phyloP scores from a whole-genome alignment of 768 basidiomycete species.

The Rhodotorula paludigena region DNA sequence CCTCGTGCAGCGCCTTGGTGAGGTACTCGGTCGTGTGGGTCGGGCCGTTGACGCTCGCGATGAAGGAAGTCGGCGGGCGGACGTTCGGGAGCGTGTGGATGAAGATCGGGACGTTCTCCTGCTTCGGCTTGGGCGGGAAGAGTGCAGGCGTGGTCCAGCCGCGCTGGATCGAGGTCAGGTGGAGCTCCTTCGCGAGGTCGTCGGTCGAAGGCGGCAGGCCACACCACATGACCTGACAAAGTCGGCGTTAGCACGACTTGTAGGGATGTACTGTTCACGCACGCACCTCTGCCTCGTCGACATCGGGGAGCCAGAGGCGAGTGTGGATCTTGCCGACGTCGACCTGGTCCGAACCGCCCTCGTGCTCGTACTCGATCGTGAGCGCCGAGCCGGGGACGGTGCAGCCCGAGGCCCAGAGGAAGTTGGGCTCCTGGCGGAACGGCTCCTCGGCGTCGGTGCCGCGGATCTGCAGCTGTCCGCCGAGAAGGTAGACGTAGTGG shows the following conservation, averaged over 20 bases:
- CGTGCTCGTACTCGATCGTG: slow-evolving; percentile 57
- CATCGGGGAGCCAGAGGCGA: slow-evolving; percentile 73
- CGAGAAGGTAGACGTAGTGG: slow-evolving; percentile 30
- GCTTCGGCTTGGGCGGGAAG: slow-evolving; percentile 22
- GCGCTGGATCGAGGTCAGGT: slow-evolving; percentile 19
- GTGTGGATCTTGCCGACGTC: slow-evolving; percentile 40
- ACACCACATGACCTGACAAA: slow-evolving; percentile 63
- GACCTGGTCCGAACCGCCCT: slow-evolving; percentile 47
- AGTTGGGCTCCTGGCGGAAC: slow-evolving; percentile 54
- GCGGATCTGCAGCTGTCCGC: not conserved
- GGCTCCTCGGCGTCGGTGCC: slow-evolving; percentile 35
- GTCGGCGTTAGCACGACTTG: too few relatives aligned
- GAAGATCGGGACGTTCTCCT: slow-evolving; percentile 23
- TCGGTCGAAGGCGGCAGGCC: slow-evolving; percentile 69
- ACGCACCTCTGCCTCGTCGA: slow-evolving; percentile 60
- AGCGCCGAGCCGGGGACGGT: slow-evolving; percentile 66
- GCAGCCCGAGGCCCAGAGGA: slow-evolving; percentile 80
- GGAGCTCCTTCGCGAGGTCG: slow-evolving; percentile 50
- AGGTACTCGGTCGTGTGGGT: slow-evolving; percentile 47
- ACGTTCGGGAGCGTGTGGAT: slow-evolving; percentile 36
- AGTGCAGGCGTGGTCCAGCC: slow-evolving; percentile 30
- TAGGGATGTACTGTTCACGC: too few relatives aligned
- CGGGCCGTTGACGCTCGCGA: slow-evolving; percentile 31
- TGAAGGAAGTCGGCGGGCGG: slow-evolving; percentile 14
- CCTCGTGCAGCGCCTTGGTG: slow-evolving; percentile 68